Conservation (phyloP, 495 filamentous ascomycete genomes). For the Corynascus novoguineensis region DNA sequence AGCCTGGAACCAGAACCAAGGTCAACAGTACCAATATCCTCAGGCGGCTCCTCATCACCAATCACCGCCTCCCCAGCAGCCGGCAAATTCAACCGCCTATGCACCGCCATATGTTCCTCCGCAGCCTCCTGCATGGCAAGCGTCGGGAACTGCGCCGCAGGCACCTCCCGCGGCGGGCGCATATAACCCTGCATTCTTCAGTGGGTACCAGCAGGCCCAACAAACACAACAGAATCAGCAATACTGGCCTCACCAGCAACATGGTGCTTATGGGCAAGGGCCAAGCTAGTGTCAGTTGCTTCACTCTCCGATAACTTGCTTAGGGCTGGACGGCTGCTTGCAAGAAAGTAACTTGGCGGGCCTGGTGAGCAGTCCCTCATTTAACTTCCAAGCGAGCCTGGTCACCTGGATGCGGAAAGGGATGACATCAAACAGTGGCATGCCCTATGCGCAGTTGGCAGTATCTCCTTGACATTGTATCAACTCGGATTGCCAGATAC, state of each 20-base stretch:
- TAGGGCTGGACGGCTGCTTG: neutral
- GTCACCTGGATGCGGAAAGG: neutral
- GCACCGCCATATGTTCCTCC: constrained; percentile 8
- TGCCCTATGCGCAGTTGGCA: neutral
- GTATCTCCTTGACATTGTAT: neutral
- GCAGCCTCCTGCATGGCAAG: constrained; percentile 2
- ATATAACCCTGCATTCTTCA: constrained; percentile 62
- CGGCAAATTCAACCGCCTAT: constrained; percentile 1
- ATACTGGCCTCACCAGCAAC: constrained; percentile 15
- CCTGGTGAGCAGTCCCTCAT: too few species aligned
- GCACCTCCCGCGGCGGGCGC: constrained; percentile 41
- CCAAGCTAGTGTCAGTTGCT: constrained; percentile 3
- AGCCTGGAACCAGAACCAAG: constrained; percentile 17
- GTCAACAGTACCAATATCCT: constrained; percentile 17
- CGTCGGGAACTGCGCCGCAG: constrained; percentile 15
- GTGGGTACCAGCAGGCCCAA: constrained; percentile 39
- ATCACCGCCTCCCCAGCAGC: constrained; percentile 7
- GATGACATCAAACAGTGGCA: constrained; percentile 6
- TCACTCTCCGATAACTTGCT: too few species aligned
- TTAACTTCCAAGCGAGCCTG: too few species aligned
- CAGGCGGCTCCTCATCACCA: constrained; percentile 9
- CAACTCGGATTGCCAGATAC: neutral
- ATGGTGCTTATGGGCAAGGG: constrained; percentile 7
- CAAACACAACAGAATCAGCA: constrained; percentile 32
- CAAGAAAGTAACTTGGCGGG: neutral